A percentile compares a stretch with the other conserved stretches of the same genome.
Conservation (phyloP, 169 alveolate species). For the Eimeria necatrix region DNA sequence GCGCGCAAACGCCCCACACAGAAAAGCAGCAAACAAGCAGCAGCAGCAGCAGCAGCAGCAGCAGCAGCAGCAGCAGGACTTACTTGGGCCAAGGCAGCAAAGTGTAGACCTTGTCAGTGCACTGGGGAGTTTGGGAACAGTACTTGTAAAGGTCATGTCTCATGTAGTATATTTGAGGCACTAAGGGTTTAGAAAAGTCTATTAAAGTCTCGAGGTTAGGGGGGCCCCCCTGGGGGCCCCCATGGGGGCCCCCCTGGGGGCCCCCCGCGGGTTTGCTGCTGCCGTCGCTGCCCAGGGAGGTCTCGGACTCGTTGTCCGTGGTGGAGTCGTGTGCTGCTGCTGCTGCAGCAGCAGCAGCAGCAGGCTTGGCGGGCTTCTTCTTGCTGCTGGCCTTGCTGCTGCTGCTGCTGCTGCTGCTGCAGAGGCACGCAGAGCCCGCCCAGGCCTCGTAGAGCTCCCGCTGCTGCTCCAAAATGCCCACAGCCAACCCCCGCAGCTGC, state of each 20-base stretch:
- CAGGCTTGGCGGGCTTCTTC: neutral
- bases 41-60: too few species aligned
- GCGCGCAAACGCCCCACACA: too few species aligned
- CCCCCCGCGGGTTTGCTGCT: neutral
- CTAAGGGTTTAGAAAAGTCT: conserved; percentile 64
- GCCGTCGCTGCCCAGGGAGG: neutral
- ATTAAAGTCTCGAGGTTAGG: neutral
- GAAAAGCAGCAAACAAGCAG: too few species aligned
- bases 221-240: neutral
- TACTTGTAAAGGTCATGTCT: conserved; percentile 8
- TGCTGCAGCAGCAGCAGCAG: neutral
- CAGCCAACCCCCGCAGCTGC: neutral
- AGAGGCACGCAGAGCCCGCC: too few species aligned
- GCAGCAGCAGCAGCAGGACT: neutral
- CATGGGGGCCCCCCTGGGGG: neutral
- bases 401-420: too few species aligned
- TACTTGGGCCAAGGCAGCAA: conserved; percentile 48
- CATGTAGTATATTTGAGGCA: conserved; percentile 46
- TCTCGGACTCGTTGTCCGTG: neutral
- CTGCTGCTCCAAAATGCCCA: conserved; percentile 24
- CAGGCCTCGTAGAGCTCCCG: neutral
- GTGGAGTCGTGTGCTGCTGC: neutral
- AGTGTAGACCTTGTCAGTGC: neutral
- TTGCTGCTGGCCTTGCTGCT: too few species aligned
- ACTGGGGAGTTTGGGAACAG: neutral